Base-by-base conservation (phyloP, 2,329 filamentous ascomycete species). In the Phialemoniopsis sp. region DNA sequence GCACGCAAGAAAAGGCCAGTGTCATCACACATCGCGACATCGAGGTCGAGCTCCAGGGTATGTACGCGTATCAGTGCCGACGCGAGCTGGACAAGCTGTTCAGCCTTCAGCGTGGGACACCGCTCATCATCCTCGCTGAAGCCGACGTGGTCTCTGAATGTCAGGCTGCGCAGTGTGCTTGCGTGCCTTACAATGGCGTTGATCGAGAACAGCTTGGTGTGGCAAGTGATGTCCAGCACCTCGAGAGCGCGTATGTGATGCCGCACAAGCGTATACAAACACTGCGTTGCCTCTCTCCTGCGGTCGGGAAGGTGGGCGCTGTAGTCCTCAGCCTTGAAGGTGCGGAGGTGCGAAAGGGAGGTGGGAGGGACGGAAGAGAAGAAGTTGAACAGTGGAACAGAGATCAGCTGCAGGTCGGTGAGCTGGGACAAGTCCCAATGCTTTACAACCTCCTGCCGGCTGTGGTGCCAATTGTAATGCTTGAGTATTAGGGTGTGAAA, bases 381-480 rank as follows among this genome's bases (percentile, higher is more conserved):
- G 35, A 75, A 73, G 32, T 62, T 61, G 45, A 57, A 62, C 12
- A 68, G 46, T 2, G 71, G 69, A 5, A 73, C 65, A 18, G 65
- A 64, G 18, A 67, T 46, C 28, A 73, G 56, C 21, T 62, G 53
- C 8, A 75, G 57, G 3, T 55, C 59, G 16, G 55, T 51, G 19
- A 75, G 57, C n/a, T 45, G 46, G 5, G 66, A 66, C 43, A 75
- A 64, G 47, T 72, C 60, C 70, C 70, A 75, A 41, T 73, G 67
- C 14, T 43, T 46, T 2, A 41, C 46, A 5, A 70, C 67, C 4
- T 62, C 61, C 3, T 59, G 52, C 0, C 47, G 35, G 2, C 52
- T 53, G 44, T 75, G 72, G 9, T 60, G 54, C 72, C 72, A 74
- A 53, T 73, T 65, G 45, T 76, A 75, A 2, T 66, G 71, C 36